These are phyloP conservation scores for Thermomucor indicae-seudaticae DNA, from an alignment of 371 early-diverging fungal genomes.

Conservation along the genomic window DNA sequence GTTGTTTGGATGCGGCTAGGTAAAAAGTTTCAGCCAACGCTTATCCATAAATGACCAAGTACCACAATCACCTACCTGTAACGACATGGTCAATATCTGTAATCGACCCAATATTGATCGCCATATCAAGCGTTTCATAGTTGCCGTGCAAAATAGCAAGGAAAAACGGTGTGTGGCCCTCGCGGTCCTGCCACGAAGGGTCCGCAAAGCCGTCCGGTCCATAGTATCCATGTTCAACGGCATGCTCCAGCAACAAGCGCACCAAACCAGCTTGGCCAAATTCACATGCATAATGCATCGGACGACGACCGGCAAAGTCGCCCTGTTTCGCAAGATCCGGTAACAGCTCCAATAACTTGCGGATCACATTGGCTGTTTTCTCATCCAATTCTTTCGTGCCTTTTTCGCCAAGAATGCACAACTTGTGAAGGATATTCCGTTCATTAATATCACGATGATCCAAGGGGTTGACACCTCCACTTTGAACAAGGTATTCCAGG, in stretches of 20 bases:
- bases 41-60: not conserved
- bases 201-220: slow-evolving; percentile 34
- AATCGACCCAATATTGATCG: slow-evolving; percentile 56
- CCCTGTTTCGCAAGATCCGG: slow-evolving; percentile 21
- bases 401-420: slow-evolving; percentile 40
- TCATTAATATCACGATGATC: slow-evolving; percentile 58
- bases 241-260: slow-evolving; percentile 37
- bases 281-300: slow-evolving; percentile 69
- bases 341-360: slow-evolving; percentile 13
- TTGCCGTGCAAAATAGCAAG: slow-evolving; percentile 64
- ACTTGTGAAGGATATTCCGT: slow-evolving; percentile 59
- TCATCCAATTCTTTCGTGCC: not conserved
- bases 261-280: slow-evolving; percentile 46
- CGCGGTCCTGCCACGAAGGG: slow-evolving; percentile 57
- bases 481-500: slow-evolving; percentile 38
- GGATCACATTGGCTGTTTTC: slow-evolving; percentile 5
- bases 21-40: not conserved
- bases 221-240: slow-evolving; percentile 41
- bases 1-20: slow-evolving; percentile 2
- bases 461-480: slow-evolving; percentile 27
- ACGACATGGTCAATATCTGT: slow-evolving; percentile 46
- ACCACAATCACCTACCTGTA: slow-evolving; percentile 13
- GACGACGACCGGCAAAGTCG: slow-evolving; percentile 64
- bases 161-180: slow-evolving; percentile 68
- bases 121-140: slow-evolving; percentile 41